A percentile compares a stretch with the other conserved stretches of the same genome.
Conservation (phyloP, 441 rosid genomes). For the Brassica hybrid region DNA sequence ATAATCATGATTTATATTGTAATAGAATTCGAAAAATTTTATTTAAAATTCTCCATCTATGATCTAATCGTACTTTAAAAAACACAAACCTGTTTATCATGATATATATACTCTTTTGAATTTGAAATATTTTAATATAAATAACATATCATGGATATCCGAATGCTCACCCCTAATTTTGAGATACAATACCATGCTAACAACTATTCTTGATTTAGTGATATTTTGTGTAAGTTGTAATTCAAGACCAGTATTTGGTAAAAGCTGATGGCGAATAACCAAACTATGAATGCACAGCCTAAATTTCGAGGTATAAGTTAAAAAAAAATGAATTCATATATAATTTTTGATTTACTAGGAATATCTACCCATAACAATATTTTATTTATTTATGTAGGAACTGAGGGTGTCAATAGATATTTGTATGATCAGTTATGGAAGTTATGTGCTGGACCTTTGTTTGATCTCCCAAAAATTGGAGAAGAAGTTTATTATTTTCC, state of each 20-base stretch:
- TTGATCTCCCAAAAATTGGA: background rate
- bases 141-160: no score
- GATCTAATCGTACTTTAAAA: background rate
- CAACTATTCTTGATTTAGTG: background rate
- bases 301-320: no score
- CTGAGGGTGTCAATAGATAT: background rate
- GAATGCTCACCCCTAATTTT: background rate
- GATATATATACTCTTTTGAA: background rate
- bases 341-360: background rate
- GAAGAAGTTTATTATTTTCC: background rate
- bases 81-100: background rate
- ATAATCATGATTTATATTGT: background rate
- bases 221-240: background rate
- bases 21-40: background rate
- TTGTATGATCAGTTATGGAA: background rate
- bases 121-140: background rate
- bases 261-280: background rate
- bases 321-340: no score
- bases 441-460: background rate
- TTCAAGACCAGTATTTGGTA: background rate
- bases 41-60: background rate
- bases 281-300: background rate
- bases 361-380: background rate
- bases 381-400: background rate
- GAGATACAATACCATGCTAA: background rate